Evolutionary conservation across 805 yeast species (phyloP), one percentile per base, ranked within the genome.

Genomic region (Jamesozyma hellenica): DNA sequence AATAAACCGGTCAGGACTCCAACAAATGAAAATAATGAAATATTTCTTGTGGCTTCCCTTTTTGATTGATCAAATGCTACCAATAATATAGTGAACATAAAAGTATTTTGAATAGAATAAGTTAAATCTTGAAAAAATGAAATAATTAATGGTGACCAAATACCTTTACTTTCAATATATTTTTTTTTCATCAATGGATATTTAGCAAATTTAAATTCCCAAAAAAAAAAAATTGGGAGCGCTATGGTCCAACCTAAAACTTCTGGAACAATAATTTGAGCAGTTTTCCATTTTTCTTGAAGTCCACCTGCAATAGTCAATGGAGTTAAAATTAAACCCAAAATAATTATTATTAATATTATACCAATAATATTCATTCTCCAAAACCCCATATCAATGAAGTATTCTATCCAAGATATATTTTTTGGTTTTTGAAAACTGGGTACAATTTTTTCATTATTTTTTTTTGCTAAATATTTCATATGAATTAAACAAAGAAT

Each of bases 281-380:
- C 84, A 41, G 64, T 61, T 42, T 61, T 49, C 87, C 88, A 81
- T 42, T 66, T 61, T 2, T 60, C 48, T 1, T 52, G 35, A 28
- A 58, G 47, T 32, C 82, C 82, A 42, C 82, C 84, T 7, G 82
- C 84, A 25, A 81, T 56, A 7, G 86, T 79, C 46, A 81, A 70
- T 7, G 88, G 87, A 30, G 74, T 71, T 47, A 80, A 65, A 34
- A 80, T 66, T 40, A 75, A 67, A 19, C 81, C 82, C 30, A 81
- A 67, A 2, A 72, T 68, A 15, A 71, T 71, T 42, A 72, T 61
- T 34, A 77, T 46, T 21, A 77, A 60, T 14, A 79, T 49, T 27
- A 75, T 52, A 15, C 87, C 88, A 38, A 75, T 54, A 10, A 77
- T 54, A 50, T 80, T 87, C 33, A 79, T 54, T 47, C 69, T 67